Base-by-base conservation (phyloP, 495 filamentous ascomycete species). In the Acidiella bohemica region DNA sequence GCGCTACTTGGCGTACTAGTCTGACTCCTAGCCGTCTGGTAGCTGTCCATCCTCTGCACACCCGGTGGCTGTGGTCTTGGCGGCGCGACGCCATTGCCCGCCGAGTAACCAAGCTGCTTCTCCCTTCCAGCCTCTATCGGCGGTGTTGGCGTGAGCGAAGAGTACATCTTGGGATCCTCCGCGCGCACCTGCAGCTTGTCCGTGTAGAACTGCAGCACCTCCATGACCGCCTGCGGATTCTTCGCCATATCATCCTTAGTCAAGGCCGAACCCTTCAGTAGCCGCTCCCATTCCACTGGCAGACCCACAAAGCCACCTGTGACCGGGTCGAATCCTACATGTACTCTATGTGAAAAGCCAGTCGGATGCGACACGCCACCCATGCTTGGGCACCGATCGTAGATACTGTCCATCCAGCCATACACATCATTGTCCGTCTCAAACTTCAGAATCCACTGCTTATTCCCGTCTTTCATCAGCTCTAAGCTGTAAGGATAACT, bases 361-460 rank as follows among this genome's bases (percentile, higher is more conserved):
- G 92, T 94, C 3, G 90, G 90, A 59, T 94, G 94, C 63, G 87
- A 94, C 7, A 97, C 92, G 43, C 90, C 90, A 32, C 90, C 86
- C 84, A 94, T 93, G 33, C 84, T 88, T 1, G 90, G 90, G 56
- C 86, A 95, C 44, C 90, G 79, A 43, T 84, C 83, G 56, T 94
- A 95, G 47, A 97, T 90, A 57, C 82, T 81, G 57, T 97, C 90
- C 42, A 94, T 93, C 90, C 90, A 97, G 37, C 92, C 84, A 56
- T 97, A 97, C 25, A 95, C 75, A 48, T 97, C 90, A 49, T 93
- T 87, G 46, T 96, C 92, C 16, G 73, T 78, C 55, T 93, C 93
- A 47, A 96, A 81, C 55, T 81, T 82, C 48, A 93, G 85, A 19
- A 84, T 80, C 27, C 93, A 68, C 8, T 78, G 80, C 51, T 81